These are phyloP conservation scores for Bryoglossum gracile DNA, from an alignment of 495 filamentous ascomycete species.

Conservation along the genomic window DNA sequence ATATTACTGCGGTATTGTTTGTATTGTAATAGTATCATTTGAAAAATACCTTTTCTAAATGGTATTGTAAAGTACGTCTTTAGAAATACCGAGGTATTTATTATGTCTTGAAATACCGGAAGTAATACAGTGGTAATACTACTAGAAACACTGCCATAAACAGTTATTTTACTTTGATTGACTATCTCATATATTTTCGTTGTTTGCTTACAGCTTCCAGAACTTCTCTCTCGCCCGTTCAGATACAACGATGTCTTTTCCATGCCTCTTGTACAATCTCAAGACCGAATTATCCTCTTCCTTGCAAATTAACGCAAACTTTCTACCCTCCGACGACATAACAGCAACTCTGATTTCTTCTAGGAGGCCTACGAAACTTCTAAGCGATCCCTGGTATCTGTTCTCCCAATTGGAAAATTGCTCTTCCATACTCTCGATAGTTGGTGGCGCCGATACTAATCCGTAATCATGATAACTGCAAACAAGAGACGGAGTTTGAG, in stretches of 20 bases:
- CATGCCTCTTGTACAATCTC: conserved; percentile 3
- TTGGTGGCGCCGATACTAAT: not conserved
- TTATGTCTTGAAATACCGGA: too few relatives aligned
- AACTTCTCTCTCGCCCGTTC: not conserved
- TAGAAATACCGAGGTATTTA: too few relatives aligned
- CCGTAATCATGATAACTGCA: conserved; percentile 1
- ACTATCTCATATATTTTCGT: too few relatives aligned
- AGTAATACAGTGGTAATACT: too few relatives aligned
- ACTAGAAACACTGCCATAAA: too few relatives aligned
- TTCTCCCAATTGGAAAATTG: conserved; percentile 1
- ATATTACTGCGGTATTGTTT: too few relatives aligned
- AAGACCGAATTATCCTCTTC: not conserved
- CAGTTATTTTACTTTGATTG: too few relatives aligned
- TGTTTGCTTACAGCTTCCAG: not conserved
- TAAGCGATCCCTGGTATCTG: not conserved
- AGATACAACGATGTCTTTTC: not conserved
- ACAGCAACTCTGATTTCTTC: conserved; percentile 1
- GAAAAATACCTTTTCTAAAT: too few relatives aligned
- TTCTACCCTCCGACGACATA: not conserved
- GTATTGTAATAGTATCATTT: too few relatives aligned
- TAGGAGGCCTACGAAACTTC: not conserved
- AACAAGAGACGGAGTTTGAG: conserved; percentile 2
- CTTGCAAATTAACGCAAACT: not conserved
- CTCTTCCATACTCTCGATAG: not conserved
- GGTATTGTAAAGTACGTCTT: too few relatives aligned